Evolutionary conservation across 2,329 filamentous ascomycete genomes (phyloP), one percentile per base, ranked within the genome.

Genomic region (Reticulascus tulasneorum): DNA sequence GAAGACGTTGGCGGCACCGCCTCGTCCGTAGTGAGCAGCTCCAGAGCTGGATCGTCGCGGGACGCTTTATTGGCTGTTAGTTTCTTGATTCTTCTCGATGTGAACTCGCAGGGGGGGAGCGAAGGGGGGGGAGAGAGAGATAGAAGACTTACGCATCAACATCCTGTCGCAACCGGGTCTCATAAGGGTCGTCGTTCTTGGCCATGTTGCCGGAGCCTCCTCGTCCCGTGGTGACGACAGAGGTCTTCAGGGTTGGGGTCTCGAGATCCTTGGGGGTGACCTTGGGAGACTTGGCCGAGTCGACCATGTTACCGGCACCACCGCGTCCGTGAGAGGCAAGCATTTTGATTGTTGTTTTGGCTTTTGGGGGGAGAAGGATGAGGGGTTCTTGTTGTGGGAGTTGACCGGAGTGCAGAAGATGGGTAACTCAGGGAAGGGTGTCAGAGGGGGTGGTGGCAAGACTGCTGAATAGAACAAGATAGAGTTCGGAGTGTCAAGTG

Each of bases 131-230:
- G 49, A 3, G 47, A 47, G 9, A 52, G 49, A 6, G 39, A 33
- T 42, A 16, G 56, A 55, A 7, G 11, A 68, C 75, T 55, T 64
- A 81, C 77, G 79, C 77, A 41, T 82, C 79, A 42, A 96, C 86
- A 52, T 96, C 90, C 62, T 97, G 91, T 26, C 81, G 81, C 36
- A 79, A 72, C 45, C 90, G 83, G 23, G 90, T 87, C 56, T 86
- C 79, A 26, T 71, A 64, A 4, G 82, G 79, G 50, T 93, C 83
- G 45, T 78, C 79, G 55, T 83, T 82, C 48, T 65, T 69, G 30
- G 84, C 80, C 84, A 95, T 94, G 68, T 94, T 95, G 42, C 89
- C 89, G 5, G 77, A 82, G 43, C 90, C 90, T 37, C 90, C 90
- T 33, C 90, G 85, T 38, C 90, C 90, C 4, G 90, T 96, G 15